Evolutionary conservation across 768 basidiomycete species (phyloP).

Genomic region (Tricholoma furcatifolium): DNA sequence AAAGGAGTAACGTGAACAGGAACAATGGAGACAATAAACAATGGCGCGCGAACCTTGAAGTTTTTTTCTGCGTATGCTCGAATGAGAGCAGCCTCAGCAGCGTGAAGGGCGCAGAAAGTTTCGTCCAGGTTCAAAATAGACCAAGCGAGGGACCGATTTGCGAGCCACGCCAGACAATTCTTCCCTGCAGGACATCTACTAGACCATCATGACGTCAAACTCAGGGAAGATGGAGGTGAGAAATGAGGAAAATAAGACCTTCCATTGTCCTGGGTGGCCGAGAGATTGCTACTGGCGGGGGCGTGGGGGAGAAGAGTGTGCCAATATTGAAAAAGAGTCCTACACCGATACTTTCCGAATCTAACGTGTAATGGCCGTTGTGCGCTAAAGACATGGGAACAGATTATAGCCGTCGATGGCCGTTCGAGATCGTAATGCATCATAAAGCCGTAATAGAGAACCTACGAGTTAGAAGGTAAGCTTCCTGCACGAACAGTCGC

Average conservation of each 20-base stretch:
- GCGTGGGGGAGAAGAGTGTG: slow-evolving; percentile 9
- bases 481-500: slow-evolving; percentile 2
- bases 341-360: slow-evolving; percentile 16
- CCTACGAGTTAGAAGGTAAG: slow-evolving; percentile 3
- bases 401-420: background rate
- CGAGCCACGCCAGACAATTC: slow-evolving; percentile 9
- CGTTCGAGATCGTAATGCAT: slow-evolving; percentile 11
- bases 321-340: slow-evolving; percentile 10
- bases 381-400: slow-evolving; percentile 6
- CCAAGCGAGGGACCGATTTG: slow-evolving; percentile 13
- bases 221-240: background rate
- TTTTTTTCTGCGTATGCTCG: slow-evolving; percentile 8
- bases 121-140: slow-evolving; percentile 10
- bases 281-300: background rate
- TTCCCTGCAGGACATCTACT: slow-evolving; percentile 8
- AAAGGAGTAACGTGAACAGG: background rate
- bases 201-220: slow-evolving; percentile 10
- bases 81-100: slow-evolving; percentile 3
- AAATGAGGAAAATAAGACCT: background rate
- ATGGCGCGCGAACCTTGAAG: slow-evolving; percentile 8
- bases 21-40: background rate
- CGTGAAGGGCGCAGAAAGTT: background rate
- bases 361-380: slow-evolving; percentile 7
- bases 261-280: background rate
- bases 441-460: background rate